A percentile compares a stretch with the other conserved stretches of the same genome.
Evolutionary conservation across 2,329 filamentous ascomycete species (phyloP).

Genomic region (Beauveria australis): DNA sequence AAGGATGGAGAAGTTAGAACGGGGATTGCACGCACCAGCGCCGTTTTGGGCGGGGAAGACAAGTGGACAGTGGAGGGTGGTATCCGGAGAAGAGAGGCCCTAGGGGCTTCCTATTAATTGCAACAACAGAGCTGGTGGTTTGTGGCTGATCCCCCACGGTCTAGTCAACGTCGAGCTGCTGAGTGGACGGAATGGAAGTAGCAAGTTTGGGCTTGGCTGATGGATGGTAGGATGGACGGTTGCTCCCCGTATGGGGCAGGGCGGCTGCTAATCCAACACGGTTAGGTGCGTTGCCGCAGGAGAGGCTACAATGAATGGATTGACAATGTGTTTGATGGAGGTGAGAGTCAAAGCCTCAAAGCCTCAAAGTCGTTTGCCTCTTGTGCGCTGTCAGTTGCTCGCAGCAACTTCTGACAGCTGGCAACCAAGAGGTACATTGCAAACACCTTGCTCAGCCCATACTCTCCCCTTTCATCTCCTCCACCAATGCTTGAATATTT

Average conservation of each 20-base stretch:
- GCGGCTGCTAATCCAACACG: neutral
- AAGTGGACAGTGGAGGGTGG: constrained; percentile 12
- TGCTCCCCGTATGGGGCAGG: constrained; percentile 8
- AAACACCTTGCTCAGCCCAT: neutral
- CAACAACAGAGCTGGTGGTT: constrained; percentile 7
- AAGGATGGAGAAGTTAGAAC: constrained; percentile 1
- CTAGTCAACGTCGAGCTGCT: neutral
- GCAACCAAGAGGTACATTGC: neutral
- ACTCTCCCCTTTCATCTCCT: neutral
- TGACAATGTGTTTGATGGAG: neutral
- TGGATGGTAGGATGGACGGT: constrained; percentile 9
- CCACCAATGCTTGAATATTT: neutral
- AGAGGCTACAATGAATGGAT: constrained; percentile 8
- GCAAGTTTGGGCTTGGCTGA: neutral
- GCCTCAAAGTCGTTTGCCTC: neutral
- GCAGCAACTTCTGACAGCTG: neutral
- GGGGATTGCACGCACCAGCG: constrained; percentile 9
- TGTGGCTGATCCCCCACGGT: constrained; percentile 2
- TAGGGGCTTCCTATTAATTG: constrained; percentile 3
- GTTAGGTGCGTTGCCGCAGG: neutral
- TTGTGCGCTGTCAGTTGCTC: neutral
- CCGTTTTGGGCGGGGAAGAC: neutral
- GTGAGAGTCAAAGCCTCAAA: neutral
- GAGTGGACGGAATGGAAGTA: constrained; percentile 2
- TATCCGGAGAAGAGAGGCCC: constrained; percentile 10